Percentiles rank a stretch among this genome's conserved stretches.
Evolutionary conservation across 2,329 filamentous ascomycete species (phyloP).

Genomic region (Stemphylium lycopersici): DNA sequence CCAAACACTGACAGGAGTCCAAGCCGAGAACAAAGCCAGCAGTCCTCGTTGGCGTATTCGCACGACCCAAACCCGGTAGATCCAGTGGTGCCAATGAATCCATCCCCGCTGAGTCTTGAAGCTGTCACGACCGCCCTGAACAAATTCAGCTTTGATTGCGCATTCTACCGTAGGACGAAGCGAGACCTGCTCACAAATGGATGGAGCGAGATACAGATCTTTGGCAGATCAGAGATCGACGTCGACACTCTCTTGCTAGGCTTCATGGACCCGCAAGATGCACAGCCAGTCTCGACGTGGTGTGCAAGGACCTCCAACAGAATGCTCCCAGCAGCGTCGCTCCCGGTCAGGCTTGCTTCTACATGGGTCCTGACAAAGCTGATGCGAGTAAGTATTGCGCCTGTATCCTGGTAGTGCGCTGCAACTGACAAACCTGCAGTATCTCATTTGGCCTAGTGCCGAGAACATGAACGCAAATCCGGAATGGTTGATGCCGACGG

Average conservation of each 20-base stretch:
- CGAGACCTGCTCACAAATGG: slow-evolving; percentile 41
- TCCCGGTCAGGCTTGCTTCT: slow-evolving; percentile 41
- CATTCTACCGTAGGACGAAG: slow-evolving; percentile 41
- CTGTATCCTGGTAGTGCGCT: neutral
- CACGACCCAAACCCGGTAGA: slow-evolving; percentile 27
- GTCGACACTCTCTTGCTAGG: slow-evolving; percentile 45
- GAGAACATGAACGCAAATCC: slow-evolving; percentile 45
- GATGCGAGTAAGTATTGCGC: slow-evolving; percentile 40
- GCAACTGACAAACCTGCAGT: slow-evolving; percentile 30
- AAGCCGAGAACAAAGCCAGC: slow-evolving; percentile 44
- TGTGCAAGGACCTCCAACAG: slow-evolving; percentile 41
- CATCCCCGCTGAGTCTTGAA: slow-evolving; percentile 23
- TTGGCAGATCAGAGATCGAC: slow-evolving; percentile 42
- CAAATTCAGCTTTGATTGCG: slow-evolving; percentile 46
- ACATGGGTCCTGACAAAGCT: slow-evolving; percentile 44
- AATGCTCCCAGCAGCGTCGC: slow-evolving; percentile 30
- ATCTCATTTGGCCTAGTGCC: slow-evolving; percentile 46
- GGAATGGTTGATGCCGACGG: slow-evolving; percentile 43
- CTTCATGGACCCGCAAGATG: slow-evolving; percentile 42
- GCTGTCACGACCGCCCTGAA: slow-evolving; percentile 25
- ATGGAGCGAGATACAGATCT: slow-evolving; percentile 42
- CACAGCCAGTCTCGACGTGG: slow-evolving; percentile 43
- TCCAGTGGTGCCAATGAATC: slow-evolving; percentile 26
- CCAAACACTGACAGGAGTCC: slow-evolving; percentile 24
- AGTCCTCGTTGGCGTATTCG: slow-evolving; percentile 35